A percentile compares a stretch with the other conserved stretches of the same genome.
Evolutionary conservation across 371 early-diverging fungal genomes (phyloP).

Genomic region (Cokeromyces recurvatus): DNA sequence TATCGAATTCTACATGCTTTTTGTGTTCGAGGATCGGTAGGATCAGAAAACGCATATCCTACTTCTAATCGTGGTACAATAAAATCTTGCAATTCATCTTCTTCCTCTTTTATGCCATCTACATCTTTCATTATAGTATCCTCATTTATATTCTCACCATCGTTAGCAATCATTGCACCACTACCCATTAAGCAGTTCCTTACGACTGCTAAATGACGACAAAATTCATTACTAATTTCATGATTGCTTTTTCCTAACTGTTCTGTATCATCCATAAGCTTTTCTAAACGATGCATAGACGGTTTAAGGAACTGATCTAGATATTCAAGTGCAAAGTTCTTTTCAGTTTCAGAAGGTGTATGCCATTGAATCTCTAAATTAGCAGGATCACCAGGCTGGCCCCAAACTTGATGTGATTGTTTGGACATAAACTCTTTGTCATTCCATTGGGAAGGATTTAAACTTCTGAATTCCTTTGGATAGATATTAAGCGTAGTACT

Average conservation of each 20-base stretch:
- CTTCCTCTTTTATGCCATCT: neutral
- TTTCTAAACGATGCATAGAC: constrained; percentile 38
- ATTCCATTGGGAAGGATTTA: constrained; percentile 49
- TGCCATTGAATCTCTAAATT: constrained; percentile 73
- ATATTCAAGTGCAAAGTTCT: constrained; percentile 63
- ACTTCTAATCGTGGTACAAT: constrained; percentile 29
- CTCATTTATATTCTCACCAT: constrained; percentile 23
- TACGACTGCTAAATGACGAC: constrained; percentile 53
- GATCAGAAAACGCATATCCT: constrained; percentile 59
- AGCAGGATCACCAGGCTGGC: constrained; percentile 50
- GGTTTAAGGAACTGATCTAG: constrained; percentile 47
- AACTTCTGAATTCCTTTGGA: constrained; percentile 48
- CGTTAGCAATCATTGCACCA: constrained; percentile 50
- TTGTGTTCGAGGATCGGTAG: constrained; percentile 41
- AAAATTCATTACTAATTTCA: constrained; percentile 51
- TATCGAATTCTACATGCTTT: constrained; percentile 45
- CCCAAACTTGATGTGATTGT: constrained; percentile 76
- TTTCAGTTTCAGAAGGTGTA: constrained; percentile 61
- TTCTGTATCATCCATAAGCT: constrained; percentile 35
- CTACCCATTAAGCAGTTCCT: constrained; percentile 54
- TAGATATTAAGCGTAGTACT: constrained; percentile 45
- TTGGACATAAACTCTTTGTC: constrained; percentile 40
- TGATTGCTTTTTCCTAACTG: constrained; percentile 14
- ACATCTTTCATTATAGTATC: neutral
- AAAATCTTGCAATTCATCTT: constrained; percentile 22